A percentile compares a stretch with the other conserved stretches of the same genome.
Conservation (phyloP, 495 filamentous ascomycete genomes). For the Pseudomonodictys pantanalensis region DNA sequence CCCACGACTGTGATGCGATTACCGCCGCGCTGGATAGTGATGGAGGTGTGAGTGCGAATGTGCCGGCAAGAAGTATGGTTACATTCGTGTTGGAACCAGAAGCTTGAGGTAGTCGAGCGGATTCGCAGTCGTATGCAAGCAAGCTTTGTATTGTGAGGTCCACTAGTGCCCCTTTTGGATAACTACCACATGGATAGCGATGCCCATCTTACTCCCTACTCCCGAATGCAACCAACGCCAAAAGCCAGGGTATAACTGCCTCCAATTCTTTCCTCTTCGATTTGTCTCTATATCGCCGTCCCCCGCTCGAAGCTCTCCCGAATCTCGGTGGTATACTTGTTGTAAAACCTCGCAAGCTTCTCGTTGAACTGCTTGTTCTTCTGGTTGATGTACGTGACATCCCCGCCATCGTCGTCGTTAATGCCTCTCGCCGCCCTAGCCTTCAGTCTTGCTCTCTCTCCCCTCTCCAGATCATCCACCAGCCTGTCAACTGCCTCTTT, state of each 20-base stretch:
- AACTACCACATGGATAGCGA: no score
- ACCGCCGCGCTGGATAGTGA: neutral
- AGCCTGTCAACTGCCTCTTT: slow-evolving; percentile 87
- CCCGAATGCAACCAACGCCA: neutral
- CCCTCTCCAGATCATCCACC: slow-evolving; percentile 81
- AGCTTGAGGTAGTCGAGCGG: no score
- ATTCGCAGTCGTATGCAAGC: no score
- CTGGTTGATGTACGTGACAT: slow-evolving; percentile 98
- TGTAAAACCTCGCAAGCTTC: slow-evolving; percentile 91
- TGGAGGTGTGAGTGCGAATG: slow-evolving; percentile 52
- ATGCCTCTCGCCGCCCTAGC: slow-evolving; percentile 72
- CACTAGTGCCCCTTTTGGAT: neutral
- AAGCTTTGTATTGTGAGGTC: neutral
- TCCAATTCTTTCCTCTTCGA: neutral
- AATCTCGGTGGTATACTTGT: slow-evolving; percentile 98
- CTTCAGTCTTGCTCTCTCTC: slow-evolving; percentile 79
- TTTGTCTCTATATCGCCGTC: slow-evolving; percentile 82
- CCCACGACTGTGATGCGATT: slow-evolving; percentile 2
- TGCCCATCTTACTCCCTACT: no score
- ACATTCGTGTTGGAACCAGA: slow-evolving; percentile 36
- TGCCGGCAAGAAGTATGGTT: slow-evolving; percentile 59
- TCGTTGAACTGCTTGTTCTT: slow-evolving; percentile 90
- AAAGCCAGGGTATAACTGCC: slow-evolving; percentile 3
- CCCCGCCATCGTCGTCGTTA: slow-evolving; percentile 69
- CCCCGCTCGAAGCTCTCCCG: slow-evolving; percentile 96